Percentiles rank a stretch among this genome's conserved stretches.
These are phyloP conservation scores for Boletus rubescentipes DNA, from an alignment of 768 basidiomycete genomes.

Conservation along the genomic window DNA sequence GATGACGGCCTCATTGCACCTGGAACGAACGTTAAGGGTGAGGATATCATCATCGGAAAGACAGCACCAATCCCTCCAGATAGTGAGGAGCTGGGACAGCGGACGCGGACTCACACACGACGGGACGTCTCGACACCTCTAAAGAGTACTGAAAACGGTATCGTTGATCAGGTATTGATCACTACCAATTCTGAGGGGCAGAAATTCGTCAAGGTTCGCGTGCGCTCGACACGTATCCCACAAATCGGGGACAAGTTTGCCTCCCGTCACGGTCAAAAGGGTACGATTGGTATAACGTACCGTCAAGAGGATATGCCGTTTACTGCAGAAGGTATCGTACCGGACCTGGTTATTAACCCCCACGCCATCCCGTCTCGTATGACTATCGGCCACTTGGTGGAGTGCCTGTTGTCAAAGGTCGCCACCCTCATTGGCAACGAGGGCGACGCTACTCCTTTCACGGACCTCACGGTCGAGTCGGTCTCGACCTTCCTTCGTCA, in stretches of 20 bases:
- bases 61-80: constrained; percentile 96
- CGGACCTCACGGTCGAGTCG: constrained; percentile 94
- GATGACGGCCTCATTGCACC: constrained; percentile 95
- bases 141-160: constrained; percentile 97
- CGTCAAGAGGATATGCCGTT: constrained; percentile 99
- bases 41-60: constrained; percentile 99
- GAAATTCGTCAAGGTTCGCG: constrained; percentile 98
- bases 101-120: constrained; percentile 89
- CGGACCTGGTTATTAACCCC: constrained; percentile 97
- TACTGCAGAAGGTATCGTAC: constrained; percentile 93
- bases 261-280: constrained; percentile 99
- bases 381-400: constrained; percentile 99
- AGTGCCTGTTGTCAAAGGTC: constrained; percentile 94
- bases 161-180: constrained; percentile 95
- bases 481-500: constrained; percentile 90
- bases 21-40: constrained; percentile 91
- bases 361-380: constrained; percentile 99
- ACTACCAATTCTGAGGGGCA: constrained; percentile 95
- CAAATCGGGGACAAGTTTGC: constrained; percentile 99
- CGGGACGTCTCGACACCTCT: constrained; percentile 97
- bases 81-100: constrained; percentile 94
- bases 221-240: constrained; percentile 93
- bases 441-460: constrained; percentile 98
- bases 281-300: constrained; percentile 99
- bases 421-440: constrained; percentile 95